Conservation (phyloP, 345 rosid species). For the Populus simonii region DNA sequence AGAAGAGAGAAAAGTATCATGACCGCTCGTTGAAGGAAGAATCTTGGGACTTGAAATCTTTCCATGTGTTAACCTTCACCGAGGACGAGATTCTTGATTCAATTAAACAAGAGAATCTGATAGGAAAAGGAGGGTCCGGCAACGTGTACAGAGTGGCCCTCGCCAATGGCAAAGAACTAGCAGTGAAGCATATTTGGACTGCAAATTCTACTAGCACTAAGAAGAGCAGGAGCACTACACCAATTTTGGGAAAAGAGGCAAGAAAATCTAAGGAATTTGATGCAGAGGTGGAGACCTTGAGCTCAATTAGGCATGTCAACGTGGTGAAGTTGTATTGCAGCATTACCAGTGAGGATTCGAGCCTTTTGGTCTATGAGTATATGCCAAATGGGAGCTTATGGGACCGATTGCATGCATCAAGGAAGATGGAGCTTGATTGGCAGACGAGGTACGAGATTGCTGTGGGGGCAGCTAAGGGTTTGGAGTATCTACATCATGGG, state of each 20-base stretch:
- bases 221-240: slow-evolving; percentile 48
- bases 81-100: slow-evolving; percentile 88
- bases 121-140: slow-evolving; percentile 91
- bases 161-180: slow-evolving; percentile 67
- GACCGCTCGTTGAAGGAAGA: slow-evolving; percentile 56
- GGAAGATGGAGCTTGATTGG: slow-evolving; percentile 79
- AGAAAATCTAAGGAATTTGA: slow-evolving; percentile 63
- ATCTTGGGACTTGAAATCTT: slow-evolving; percentile 80
- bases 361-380: slow-evolving; percentile 86
- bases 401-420: slow-evolving; percentile 66
- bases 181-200: slow-evolving; percentile 77
- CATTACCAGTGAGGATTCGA: slow-evolving; percentile 87
- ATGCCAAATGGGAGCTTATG: slow-evolving; percentile 89
- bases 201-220: slow-evolving; percentile 28
- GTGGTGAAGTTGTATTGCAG: slow-evolving; percentile 93
- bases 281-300: slow-evolving; percentile 77
- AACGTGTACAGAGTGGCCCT: slow-evolving; percentile 71
- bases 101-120: slow-evolving; percentile 74
- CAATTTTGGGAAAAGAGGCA: slow-evolving; percentile 51
- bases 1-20: slow-evolving; percentile 48
- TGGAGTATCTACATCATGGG: slow-evolving; percentile 88
- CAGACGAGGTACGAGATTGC: slow-evolving; percentile 77
- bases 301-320: slow-evolving; percentile 86
- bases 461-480: slow-evolving; percentile 78
- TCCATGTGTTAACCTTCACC: slow-evolving; percentile 58